Percentiles rank a stretch among this genome's conserved stretches.
These are phyloP conservation scores for rapeseed (Brassica napus) DNA, from an alignment of 345 rosid species.

Conservation along the genomic window Da-Ae NC_063446.1:14964501-14965000, in stretches of 20 bases:
- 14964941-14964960: conserved; percentile 46
- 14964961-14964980: neutral
- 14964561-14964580: too few species aligned
- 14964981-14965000: neutral
- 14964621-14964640: too few species aligned
- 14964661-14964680: too few species aligned
- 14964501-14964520: conserved; percentile 39
- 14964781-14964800: conserved; percentile 39
- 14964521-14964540: too few species aligned
- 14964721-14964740: too few species aligned
- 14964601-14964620: too few species aligned
- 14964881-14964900: conserved; percentile 74
- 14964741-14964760: too few species aligned
- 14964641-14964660: too few species aligned
- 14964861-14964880: neutral
- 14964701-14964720: too few species aligned
- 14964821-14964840: neutral
- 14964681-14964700: too few species aligned
- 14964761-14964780: conserved; percentile 4
- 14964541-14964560: conserved; percentile 10
- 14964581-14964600: too few species aligned
- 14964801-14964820: conserved; percentile 63
- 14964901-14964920: conserved; percentile 65
- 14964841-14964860: neutral
- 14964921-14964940: conserved; percentile 79